phyloP scores from a whole-genome alignment of 2,329 filamentous ascomycete species.

The Colletotrichum falcatum region DNA sequence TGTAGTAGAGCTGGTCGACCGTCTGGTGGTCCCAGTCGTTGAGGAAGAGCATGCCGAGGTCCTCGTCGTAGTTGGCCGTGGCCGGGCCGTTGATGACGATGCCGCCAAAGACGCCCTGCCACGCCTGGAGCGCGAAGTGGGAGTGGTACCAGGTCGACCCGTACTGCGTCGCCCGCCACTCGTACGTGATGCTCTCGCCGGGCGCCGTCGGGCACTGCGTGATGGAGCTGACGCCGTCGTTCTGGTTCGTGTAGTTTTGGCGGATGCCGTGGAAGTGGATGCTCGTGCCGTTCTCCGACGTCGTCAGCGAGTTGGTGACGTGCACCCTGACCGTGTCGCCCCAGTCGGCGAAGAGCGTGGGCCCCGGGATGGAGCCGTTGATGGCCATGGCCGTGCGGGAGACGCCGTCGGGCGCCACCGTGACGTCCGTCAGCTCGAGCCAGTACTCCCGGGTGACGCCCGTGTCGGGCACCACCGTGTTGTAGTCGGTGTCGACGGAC shows the following conservation, averaged over 20 bases:
- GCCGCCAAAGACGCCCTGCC: constrained; percentile 69
- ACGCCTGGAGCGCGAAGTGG: constrained; percentile 63
- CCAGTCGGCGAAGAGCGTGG: constrained; percentile 67
- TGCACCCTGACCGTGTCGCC: constrained; percentile 62
- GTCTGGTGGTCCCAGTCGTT: constrained; percentile 68
- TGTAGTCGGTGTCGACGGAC: constrained; percentile 61
- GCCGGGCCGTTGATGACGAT: constrained; percentile 73
- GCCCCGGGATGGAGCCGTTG: constrained; percentile 71
- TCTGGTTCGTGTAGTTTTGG: constrained; percentile 64
- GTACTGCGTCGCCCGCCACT: constrained; percentile 66
- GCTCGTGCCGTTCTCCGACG: constrained; percentile 66
- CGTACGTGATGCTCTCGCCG: constrained; percentile 66
- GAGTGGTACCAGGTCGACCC: constrained; percentile 72
- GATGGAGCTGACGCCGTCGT: constrained; percentile 66
- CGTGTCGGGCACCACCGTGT: constrained; percentile 55
- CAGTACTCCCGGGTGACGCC: constrained; percentile 64
- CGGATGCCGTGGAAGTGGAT: constrained; percentile 74
- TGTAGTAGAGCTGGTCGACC: constrained; percentile 52
- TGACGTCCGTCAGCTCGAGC: constrained; percentile 55
- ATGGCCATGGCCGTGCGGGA: constrained; percentile 57
- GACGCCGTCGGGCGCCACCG: constrained; percentile 60
- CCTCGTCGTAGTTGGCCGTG: constrained; percentile 70
- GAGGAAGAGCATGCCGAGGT: constrained; percentile 69
- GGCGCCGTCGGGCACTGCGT: constrained; percentile 65
- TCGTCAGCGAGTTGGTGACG: constrained; percentile 62